Percentiles rank a stretch among this genome's conserved stretches.
Conservation (phyloP, 176 grass and related monocot genomes). For the Cenchrus fungigraminus region DNA sequence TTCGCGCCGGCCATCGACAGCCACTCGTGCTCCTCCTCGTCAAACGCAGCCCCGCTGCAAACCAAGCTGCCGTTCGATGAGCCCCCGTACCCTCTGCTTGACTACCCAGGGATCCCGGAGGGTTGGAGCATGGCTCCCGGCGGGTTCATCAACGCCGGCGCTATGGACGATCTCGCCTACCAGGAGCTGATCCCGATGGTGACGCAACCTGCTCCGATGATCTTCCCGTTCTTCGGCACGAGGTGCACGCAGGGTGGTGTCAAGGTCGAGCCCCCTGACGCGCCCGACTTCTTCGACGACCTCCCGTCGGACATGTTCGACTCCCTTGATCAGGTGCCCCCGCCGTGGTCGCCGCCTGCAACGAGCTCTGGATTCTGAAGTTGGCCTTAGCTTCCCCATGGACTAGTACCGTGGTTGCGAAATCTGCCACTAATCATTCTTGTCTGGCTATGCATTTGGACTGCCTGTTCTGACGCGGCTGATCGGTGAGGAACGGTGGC, state of each 20-base stretch:
- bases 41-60: conserved; percentile 1
- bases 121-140: not conserved
- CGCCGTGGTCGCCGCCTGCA: conserved; percentile 19
- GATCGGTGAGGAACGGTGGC: not conserved
- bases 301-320: conserved; percentile 55
- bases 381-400: not conserved
- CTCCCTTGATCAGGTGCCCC: conserved; percentile 40
- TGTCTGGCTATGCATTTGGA: conserved; percentile 19
- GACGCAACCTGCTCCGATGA: conserved; percentile 24
- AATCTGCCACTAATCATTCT: not conserved
- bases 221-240: conserved; percentile 40
- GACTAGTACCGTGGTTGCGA: not conserved
- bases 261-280: conserved; percentile 27
- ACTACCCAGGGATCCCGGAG: conserved; percentile 27
- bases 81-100: conserved; percentile 36
- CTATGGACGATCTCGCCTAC: conserved; percentile 28
- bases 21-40: conserved; percentile 39
- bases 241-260: not conserved
- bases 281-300: conserved; percentile 54
- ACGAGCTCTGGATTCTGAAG: conserved; percentile 19
- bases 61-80: conserved; percentile 22
- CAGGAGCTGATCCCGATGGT: conserved; percentile 23
- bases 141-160: conserved; percentile 10
- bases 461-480: not conserved
- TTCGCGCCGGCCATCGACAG: not conserved